Percentiles rank a stretch among this genome's conserved stretches.
These are phyloP conservation scores for Kappamyces sp. DNA, from an alignment of 192 early-diverging fungal genomes.

Conservation along the genomic window DNA sequence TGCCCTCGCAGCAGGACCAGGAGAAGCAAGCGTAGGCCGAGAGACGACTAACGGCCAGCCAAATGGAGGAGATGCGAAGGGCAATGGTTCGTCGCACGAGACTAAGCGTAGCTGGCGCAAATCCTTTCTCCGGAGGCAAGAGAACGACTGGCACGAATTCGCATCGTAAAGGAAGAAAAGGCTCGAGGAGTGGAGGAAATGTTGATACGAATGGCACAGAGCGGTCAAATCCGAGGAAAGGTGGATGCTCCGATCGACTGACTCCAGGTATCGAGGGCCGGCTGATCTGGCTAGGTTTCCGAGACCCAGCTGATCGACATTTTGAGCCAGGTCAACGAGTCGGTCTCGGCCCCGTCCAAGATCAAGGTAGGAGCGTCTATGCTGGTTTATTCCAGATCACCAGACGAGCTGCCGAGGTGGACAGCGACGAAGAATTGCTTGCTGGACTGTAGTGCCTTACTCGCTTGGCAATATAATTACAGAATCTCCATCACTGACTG, in stretches of 20 bases:
- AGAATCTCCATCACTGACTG: constrained; percentile 38
- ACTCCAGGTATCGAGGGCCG: background rate
- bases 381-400: background rate
- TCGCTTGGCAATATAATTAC: background rate
- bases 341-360: constrained; percentile 58
- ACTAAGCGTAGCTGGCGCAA: constrained; percentile 57
- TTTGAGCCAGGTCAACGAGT: constrained; percentile 75
- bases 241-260: constrained; percentile 1
- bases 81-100: constrained; percentile 50
- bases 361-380: constrained; percentile 58
- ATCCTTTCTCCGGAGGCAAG: constrained; percentile 75
- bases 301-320: constrained; percentile 82
- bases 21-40: constrained; percentile 28
- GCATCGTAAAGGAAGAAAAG: constrained; percentile 84
- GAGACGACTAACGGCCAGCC: constrained; percentile 50
- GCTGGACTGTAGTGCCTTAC: background rate
- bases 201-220: constrained; percentile 83
- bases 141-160: constrained; percentile 80
- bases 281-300: constrained; percentile 35
- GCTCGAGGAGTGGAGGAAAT: constrained; percentile 84
- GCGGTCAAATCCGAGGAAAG: constrained; percentile 72
- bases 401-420: background rate
- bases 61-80: constrained; percentile 80
- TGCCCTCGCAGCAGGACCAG: constrained; percentile 36
- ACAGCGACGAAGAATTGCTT: constrained; percentile 7